phyloP scores from a whole-genome alignment of 768 basidiomycete genomes.

The Boletus eberwhitei region DNA sequence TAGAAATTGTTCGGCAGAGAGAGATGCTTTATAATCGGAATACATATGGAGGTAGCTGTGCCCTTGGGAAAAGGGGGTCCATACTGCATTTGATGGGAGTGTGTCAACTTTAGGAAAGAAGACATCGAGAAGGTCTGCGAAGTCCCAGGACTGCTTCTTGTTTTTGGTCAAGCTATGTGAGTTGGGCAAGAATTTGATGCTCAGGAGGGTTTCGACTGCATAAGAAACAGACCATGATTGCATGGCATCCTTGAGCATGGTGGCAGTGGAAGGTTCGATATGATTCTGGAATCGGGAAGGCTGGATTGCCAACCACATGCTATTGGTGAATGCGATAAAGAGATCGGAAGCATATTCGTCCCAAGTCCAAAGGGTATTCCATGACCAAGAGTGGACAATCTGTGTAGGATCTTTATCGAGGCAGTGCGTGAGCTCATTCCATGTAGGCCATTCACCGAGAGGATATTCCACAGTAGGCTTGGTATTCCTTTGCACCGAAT shows the following conservation, averaged over 20 bases:
- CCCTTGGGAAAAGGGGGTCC: not conserved
- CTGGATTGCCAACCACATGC: not conserved
- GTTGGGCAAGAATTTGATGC: slow-evolving; percentile 6
- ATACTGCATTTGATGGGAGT: not conserved
- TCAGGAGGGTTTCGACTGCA: not conserved
- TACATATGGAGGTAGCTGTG: slow-evolving; percentile 1
- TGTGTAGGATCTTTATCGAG: not conserved
- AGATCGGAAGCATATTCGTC: not conserved
- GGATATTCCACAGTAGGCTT: slow-evolving; percentile 10
- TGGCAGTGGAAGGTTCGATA: no score
- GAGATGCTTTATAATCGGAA: not conserved
- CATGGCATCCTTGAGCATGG: no score
- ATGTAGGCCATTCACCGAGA: slow-evolving; percentile 1
- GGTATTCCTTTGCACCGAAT: no score
- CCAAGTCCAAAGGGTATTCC: not conserved
- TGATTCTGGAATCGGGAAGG: no score
- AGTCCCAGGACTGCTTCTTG: not conserved
- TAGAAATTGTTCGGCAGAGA: not conserved
- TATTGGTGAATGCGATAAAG: slow-evolving; percentile 1
- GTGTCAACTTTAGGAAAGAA: not conserved
- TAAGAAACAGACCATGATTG: slow-evolving; percentile 4
- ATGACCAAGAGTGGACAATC: not conserved
- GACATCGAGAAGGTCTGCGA: not conserved
- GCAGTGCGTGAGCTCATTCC: not conserved
- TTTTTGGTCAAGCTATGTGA: slow-evolving; percentile 2